phyloP scores from a whole-genome alignment of 192 early-diverging fungal species.

The Podila epigama region DNA sequence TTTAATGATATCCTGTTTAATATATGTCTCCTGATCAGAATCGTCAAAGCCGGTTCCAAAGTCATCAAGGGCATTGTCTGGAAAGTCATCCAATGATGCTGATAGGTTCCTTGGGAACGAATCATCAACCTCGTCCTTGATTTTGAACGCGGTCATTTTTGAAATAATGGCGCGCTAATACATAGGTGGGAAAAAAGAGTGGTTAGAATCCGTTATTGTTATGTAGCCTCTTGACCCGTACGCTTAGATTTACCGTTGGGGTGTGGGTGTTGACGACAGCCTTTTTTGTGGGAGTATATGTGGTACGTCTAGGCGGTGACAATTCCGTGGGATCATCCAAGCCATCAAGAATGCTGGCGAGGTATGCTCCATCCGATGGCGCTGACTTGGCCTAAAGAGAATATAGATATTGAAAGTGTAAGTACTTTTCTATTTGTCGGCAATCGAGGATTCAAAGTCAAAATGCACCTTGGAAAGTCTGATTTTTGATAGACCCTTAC shows the following conservation, averaged over 20 bases:
- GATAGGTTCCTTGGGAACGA: slow-evolving; percentile 7
- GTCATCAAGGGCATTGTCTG: slow-evolving; percentile 10
- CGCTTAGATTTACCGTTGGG: slow-evolving; percentile 13
- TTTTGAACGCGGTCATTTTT: slow-evolving; percentile 28
- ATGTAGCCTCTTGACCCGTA: background rate
- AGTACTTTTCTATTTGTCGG: too few relatives aligned
- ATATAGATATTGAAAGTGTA: background rate
- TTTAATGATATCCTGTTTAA: slow-evolving; percentile 31
- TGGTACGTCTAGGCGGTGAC: background rate
- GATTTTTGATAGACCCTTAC: background rate
- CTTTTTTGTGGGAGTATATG: slow-evolving; percentile 19
- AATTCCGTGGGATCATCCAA: slow-evolving; percentile 11
- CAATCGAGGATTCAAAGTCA: too few relatives aligned
- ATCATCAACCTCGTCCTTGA: slow-evolving; percentile 33
- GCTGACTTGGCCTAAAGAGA: background rate
- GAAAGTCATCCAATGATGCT: background rate
- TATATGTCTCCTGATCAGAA: slow-evolving; percentile 1
- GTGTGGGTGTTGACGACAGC: slow-evolving; percentile 18
- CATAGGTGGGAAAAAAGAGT: too few relatives aligned
- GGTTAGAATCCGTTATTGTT: background rate
- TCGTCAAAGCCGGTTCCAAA: slow-evolving; percentile 18
- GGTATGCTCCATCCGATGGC: slow-evolving; percentile 33
- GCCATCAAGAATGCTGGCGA: slow-evolving; percentile 23
- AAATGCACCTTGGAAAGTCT: too few relatives aligned
- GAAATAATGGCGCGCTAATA: slow-evolving; percentile 27